Evolutionary conservation across 176 grass and related monocot genomes (phyloP).

Genomic region (Melocanna baccifera): DNA sequence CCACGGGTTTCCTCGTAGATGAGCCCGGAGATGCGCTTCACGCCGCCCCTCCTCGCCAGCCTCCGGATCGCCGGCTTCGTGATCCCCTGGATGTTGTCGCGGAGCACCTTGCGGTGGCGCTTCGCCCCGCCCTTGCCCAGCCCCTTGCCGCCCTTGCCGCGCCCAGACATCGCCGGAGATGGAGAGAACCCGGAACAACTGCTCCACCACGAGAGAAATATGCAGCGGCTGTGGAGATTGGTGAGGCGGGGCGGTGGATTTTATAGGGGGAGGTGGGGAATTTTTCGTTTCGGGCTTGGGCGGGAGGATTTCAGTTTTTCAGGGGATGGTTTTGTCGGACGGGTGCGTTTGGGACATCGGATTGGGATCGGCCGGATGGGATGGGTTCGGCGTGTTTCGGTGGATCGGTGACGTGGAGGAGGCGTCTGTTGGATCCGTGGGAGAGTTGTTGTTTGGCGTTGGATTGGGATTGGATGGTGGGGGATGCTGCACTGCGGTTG

Average conservation of each 20-base stretch:
- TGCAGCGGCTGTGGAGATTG: not conserved
- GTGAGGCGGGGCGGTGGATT: not conserved
- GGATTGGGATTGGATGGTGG: slow-evolving; percentile 11
- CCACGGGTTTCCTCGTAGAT: slow-evolving; percentile 91
- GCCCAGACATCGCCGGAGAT: slow-evolving; percentile 62
- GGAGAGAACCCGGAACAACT: not conserved
- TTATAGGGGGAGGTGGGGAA: slow-evolving; percentile 32
- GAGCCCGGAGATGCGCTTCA: slow-evolving; percentile 78
- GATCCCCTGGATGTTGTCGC: slow-evolving; percentile 95
- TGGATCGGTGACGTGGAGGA: not conserved
- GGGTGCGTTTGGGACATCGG: not conserved
- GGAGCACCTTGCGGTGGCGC: slow-evolving; percentile 76
- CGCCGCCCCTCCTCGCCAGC: slow-evolving; percentile 67
- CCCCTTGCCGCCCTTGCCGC: slow-evolving; percentile 86
- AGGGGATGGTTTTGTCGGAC: not conserved
- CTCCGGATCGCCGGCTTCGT: slow-evolving; percentile 88
- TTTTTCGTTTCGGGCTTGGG: not conserved
- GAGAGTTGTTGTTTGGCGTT: not conserved
- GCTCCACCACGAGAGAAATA: not conserved
- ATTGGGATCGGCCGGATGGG: not conserved
- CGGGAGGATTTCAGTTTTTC: slow-evolving; percentile 9
- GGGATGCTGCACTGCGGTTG: not conserved
- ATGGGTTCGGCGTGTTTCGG: not conserved
- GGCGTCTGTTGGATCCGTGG: slow-evolving; percentile 2
- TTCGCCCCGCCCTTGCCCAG: slow-evolving; percentile 84